Base-by-base conservation (phyloP, 306 rosid genomes). In the Dryas drummondii region DNA sequence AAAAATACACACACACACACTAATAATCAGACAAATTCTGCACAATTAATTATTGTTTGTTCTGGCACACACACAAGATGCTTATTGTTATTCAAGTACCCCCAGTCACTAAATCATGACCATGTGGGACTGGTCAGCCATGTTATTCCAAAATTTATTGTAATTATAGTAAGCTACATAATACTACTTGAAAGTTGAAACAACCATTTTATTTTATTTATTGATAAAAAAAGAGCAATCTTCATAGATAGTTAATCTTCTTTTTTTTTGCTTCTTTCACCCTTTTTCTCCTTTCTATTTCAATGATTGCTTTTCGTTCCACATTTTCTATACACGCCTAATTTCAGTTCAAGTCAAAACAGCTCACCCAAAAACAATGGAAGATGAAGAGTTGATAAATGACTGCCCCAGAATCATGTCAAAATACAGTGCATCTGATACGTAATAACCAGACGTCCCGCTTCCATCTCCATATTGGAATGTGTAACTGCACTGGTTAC, bases 401-500 rank as follows among this genome's bases (percentile, higher is more conserved):
- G 97, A 82, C 72, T 85, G 96, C 68, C 92, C 96, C 71, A 90
- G 61, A 62, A 94, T 79, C 97, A 89, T 84, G 88, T 86, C 88
- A 75, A 92, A 92, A 82, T 87, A 78, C 80, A 94, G 68, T 14
- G 87, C 79, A 72, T 94, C 97, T 0, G 92, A 79, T 45, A 89
- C 88, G 79, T 94, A 94, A 81, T 78, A 85, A 64, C 97, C 96
- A 0, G 92, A 82, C 7, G 97, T 92, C 68, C 96, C 97, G 63
- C 99, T 94, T 74, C 87, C 93, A 82, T 94, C 99, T 59, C 91
- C 96, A 72, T 90, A 94, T 84, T 84, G 91, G 77, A 92, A 94
- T 11, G 89, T 60, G 79, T 92, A 94, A 76, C 86, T 78, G 69
- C 99, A 94, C 81, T 85, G 99, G 70, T 90, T 94, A 84, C 72